Evolutionary conservation across 2,329 filamentous ascomycete genomes (phyloP), one percentile per base, ranked within the genome.

Genomic region (Colletotrichum horii): DNA sequence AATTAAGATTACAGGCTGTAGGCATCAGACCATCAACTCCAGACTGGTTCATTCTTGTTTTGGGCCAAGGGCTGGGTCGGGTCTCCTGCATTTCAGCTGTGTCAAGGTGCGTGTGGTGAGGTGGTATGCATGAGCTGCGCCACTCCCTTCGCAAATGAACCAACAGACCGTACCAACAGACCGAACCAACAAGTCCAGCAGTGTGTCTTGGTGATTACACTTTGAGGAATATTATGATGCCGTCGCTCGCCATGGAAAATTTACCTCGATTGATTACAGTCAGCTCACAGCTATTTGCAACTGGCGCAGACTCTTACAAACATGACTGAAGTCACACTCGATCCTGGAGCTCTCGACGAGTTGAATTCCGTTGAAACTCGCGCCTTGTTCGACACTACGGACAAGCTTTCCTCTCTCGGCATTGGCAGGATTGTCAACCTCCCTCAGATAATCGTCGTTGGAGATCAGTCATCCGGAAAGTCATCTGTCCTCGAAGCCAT

Each of bases 401-500:
- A 92, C 77, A 83, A 85, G 1, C 82, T 93, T 0, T 87, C 89
- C 7, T 84, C 85, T 4, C 84, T 87, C 14, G 89, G 91, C 2
- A 84, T 89, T 4, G 86, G 83, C 11, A 86, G 81, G 3, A 85
- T 89, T 16, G 83, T 90, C 28, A 82, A 88, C 48, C 82, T 90
- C 0, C 89, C 90, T 3, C 88, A 91, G 77, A 85, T 92, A 48
- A 87, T 93, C 6, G 91, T 93, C 6, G 89, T 90, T 32, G 91
- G 92, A 6, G 89, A 92, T 70, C 90, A 92, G 71, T 91, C 89
- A 0, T 88, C 89, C 1, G 92, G 91, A 4, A 94, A 94, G 79
- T 91, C 89, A n/a, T 93, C 91, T 0, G 90, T 93, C 0, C 86
- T 94, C 0, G 90, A 93, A 77, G 92, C 92, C 0, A 90, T 94